Evolutionary conservation across 768 basidiomycete species (phyloP).

Genomic region (Suillus alpinus): DNA sequence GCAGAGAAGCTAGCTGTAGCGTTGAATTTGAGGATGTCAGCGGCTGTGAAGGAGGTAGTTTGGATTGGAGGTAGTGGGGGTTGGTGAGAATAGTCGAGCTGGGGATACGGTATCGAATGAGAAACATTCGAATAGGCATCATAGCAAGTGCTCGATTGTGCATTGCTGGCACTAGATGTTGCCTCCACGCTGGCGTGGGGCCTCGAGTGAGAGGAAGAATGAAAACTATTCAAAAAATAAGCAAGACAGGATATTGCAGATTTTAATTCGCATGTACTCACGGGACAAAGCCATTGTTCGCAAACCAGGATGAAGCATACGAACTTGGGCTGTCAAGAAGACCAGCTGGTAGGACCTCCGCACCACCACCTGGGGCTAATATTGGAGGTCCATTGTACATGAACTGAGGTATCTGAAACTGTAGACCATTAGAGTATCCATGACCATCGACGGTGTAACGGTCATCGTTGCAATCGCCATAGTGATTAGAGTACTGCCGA

Average conservation of each 20-base stretch:
- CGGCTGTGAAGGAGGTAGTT: constrained; percentile 4
- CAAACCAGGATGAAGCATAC: constrained; percentile 47
- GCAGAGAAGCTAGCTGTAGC: constrained; percentile 12
- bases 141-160: neutral
- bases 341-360: constrained; percentile 62
- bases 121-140: constrained; percentile 4
- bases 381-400: constrained; percentile 56
- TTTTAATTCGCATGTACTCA: constrained; percentile 10
- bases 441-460: constrained; percentile 8
- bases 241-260: neutral
- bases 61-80: neutral
- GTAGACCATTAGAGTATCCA: constrained; percentile 28
- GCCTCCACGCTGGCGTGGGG: constrained; percentile 4
- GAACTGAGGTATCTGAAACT: constrained; percentile 66
- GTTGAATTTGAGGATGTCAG: constrained; percentile 1
- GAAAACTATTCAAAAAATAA: constrained; percentile 24
- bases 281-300: constrained; percentile 42
- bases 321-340: constrained; percentile 28
- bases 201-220: constrained; percentile 16
- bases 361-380: constrained; percentile 70
- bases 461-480: constrained; percentile 13
- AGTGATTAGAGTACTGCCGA: constrained; percentile 9
- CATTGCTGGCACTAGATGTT: neutral
- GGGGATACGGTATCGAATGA: neutral
- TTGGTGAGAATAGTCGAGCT: constrained; percentile 1